These are phyloP conservation scores for Monosporascus sp. DNA, from an alignment of 2,329 filamentous ascomycete genomes.

Conservation along the genomic window DNA sequence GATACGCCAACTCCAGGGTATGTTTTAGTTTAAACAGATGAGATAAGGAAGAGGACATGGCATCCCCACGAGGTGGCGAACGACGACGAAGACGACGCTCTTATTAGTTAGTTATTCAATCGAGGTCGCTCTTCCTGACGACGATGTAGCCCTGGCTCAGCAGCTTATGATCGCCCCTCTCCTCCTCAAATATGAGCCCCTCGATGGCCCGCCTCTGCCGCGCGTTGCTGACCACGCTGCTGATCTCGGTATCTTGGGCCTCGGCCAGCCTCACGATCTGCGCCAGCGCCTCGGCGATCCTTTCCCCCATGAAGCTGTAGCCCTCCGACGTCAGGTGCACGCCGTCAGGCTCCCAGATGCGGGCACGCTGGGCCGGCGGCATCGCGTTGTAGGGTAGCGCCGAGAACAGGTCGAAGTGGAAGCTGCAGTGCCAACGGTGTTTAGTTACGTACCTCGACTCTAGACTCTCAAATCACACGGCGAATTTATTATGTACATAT, in stretches of 20 bases:
- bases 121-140: constrained; percentile 46
- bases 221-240: constrained; percentile 17
- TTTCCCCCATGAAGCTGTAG: constrained; percentile 57
- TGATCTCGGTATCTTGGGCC: constrained; percentile 27
- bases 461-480: no score
- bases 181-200: constrained; percentile 42
- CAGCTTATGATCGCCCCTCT: constrained; percentile 38
- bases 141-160: constrained; percentile 50
- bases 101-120: constrained; percentile 26
- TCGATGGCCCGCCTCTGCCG: constrained; percentile 28
- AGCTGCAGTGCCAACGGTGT: constrained; percentile 29
- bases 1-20: not conserved
- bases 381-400: constrained; percentile 50
- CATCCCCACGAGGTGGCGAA: no score
- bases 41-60: constrained; percentile 1
- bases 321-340: constrained; percentile 53
- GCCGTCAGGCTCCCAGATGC: constrained; percentile 53
- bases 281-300: constrained; percentile 48
- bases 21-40: not conserved
- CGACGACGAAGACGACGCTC: no score
- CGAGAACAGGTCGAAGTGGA: constrained; percentile 50
- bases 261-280: constrained; percentile 33
- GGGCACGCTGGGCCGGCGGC: constrained; percentile 35
- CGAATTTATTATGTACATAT: not conserved
- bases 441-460: not conserved